Evolutionary conservation across 2,329 filamentous ascomycete genomes (phyloP).

Genomic region (Diaporthe australafricana): DNA sequence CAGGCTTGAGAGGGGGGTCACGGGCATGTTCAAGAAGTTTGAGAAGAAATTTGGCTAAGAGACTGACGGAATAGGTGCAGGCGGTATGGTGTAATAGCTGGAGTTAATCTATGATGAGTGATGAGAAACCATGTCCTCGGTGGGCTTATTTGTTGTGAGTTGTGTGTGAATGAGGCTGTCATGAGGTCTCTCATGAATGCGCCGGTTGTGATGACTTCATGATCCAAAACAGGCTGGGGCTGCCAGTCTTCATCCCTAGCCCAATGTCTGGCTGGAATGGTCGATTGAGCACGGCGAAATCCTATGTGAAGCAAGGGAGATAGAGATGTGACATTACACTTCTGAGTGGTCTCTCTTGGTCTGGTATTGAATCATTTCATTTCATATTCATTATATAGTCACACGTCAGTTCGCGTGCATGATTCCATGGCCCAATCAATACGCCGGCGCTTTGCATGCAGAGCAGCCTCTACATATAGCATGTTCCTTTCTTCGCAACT

Average conservation of each 20-base stretch:
- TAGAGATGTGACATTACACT: neutral
- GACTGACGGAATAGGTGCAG: too few species aligned
- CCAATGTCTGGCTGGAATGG: neutral
- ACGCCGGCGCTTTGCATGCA: neutral
- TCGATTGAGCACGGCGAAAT: neutral
- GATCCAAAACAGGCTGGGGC: too few species aligned
- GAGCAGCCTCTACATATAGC: neutral
- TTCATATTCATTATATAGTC: neutral
- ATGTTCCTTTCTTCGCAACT: neutral
- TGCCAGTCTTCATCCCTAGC: too few species aligned
- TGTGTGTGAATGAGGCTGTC: neutral
- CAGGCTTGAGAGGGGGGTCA: constrained; percentile 76
- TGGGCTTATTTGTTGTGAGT: neutral
- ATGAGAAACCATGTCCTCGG: constrained; percentile 7
- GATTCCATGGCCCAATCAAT: neutral
- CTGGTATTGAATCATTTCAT: neutral
- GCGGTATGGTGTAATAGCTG: neutral
- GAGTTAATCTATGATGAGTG: constrained; percentile 3
- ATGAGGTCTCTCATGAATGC: neutral
- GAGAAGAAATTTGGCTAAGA: constrained; percentile 77
- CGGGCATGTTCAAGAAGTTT: constrained; percentile 80
- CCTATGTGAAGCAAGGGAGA: neutral
- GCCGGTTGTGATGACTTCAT: too few species aligned
- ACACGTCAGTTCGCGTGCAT: neutral
- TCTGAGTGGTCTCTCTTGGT: neutral